These are phyloP conservation scores for Coemansia sp. DNA, from an alignment of 192 early-diverging fungal species.

Conservation along the genomic window DNA sequence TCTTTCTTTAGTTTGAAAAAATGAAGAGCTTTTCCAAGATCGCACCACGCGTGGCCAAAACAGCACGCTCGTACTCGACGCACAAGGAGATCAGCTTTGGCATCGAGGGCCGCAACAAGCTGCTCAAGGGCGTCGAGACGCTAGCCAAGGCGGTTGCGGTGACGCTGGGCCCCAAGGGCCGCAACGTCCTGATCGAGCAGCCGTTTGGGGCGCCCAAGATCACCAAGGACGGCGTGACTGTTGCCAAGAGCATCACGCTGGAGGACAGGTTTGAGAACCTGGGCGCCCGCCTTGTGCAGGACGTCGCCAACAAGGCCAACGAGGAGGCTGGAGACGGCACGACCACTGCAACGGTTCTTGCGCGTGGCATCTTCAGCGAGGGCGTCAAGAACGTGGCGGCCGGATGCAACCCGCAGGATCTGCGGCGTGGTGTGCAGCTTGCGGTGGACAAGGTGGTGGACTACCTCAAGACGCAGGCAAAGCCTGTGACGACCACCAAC, in stretches of 20 bases:
- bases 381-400: constrained; percentile 99
- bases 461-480: constrained; percentile 87
- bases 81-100: constrained; percentile 99
- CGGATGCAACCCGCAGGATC: constrained; percentile 99
- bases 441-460: constrained; percentile 94
- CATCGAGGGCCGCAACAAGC: constrained; percentile 89
- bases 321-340: constrained; percentile 99
- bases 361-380: constrained; percentile 98
- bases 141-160: constrained; percentile 98
- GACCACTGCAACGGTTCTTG: constrained; percentile 97
- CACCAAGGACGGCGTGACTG: constrained; percentile 99
- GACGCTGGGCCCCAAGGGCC: constrained; percentile 98
- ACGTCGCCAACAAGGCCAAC: constrained; percentile 99
- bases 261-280: constrained; percentile 99
- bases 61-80: constrained; percentile 67
- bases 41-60: constrained; percentile 45
- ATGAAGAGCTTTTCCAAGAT: constrained; percentile 54
- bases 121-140: constrained; percentile 94
- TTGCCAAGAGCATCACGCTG: constrained; percentile 95
- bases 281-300: constrained; percentile 95
- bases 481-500: constrained; percentile 90
- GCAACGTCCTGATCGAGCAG: constrained; percentile 99
- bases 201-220: constrained; percentile 98
- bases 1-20: not conserved
- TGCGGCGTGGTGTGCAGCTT: constrained; percentile 91